Percentiles rank a stretch among this genome's conserved stretches.
Conservation (phyloP, 2,329 filamentous ascomycete genomes). For the Hypoxylon sp. region DNA sequence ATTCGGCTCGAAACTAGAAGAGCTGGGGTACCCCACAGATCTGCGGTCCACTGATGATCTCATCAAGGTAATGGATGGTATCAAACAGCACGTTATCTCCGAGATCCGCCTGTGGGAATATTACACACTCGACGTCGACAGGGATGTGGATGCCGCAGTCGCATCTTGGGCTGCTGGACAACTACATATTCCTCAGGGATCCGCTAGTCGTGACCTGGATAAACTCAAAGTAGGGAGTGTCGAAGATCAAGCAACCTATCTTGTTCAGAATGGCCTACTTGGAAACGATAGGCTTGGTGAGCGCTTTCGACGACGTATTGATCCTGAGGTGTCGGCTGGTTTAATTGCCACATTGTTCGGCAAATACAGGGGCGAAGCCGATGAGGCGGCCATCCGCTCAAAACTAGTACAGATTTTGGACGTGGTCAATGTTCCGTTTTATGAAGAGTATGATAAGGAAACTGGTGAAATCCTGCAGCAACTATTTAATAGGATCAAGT, state of each 20-base stretch:
- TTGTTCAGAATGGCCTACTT: conserved; percentile 77
- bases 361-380: conserved; percentile 71
- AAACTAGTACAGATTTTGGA: conserved; percentile 78
- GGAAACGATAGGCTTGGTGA: conserved; percentile 84
- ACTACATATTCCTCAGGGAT: conserved; percentile 67
- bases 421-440: conserved; percentile 88
- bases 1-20: conserved; percentile 80
- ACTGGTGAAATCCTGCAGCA: conserved; percentile 88
- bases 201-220: conserved; percentile 58
- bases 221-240: conserved; percentile 63
- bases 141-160: conserved; percentile 77
- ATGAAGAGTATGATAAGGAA: conserved; percentile 92
- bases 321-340: conserved; percentile 78
- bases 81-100: conserved; percentile 85
- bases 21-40: conserved; percentile 81
- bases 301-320: conserved; percentile 79
- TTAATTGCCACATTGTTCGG: conserved; percentile 78
- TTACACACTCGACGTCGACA: conserved; percentile 86
- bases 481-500: conserved; percentile 94
- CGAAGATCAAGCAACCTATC: conserved; percentile 71
- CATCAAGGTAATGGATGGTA: conserved; percentile 83
- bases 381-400: conserved; percentile 67
- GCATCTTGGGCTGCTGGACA: conserved; percentile 79
- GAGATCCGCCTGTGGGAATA: conserved; percentile 91
- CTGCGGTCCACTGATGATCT: conserved; percentile 81